Evolutionary conservation across 1,139 yeast species (phyloP).

Genomic region (Hansenula anomala): DNA sequence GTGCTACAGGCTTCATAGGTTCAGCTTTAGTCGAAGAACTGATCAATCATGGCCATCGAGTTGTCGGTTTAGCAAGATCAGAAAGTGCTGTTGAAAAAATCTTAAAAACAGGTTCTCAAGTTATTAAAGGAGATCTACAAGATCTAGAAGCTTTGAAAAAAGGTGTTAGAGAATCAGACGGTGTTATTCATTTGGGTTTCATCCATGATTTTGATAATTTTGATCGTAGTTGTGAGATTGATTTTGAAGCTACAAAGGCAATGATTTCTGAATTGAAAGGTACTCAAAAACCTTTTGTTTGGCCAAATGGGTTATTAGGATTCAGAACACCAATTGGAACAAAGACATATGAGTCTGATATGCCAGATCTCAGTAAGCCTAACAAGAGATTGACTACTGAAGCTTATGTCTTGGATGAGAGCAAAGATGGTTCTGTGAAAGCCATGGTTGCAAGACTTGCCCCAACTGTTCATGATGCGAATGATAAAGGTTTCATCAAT

Average conservation of each 20-base stretch:
- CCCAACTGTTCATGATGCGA: slow-evolving; percentile 29
- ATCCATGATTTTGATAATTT: slow-evolving; percentile 16
- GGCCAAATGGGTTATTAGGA: background rate
- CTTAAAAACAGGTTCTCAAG: slow-evolving; percentile 17
- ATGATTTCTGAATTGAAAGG: background rate
- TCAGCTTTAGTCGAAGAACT: slow-evolving; percentile 14
- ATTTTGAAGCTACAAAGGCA: background rate
- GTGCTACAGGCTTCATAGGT: slow-evolving; percentile 26
- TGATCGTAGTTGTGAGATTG: background rate
- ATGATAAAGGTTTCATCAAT: slow-evolving; percentile 20
- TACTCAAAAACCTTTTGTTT: background rate
- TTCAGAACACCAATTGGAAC: background rate
- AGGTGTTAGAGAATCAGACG: slow-evolving; percentile 28
- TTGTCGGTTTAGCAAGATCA: slow-evolving; percentile 24
- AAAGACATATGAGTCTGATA: background rate
- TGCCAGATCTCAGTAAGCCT: background rate
- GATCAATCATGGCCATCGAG: slow-evolving; percentile 13
- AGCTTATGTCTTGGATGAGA: background rate
- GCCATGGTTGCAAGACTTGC: slow-evolving; percentile 23
- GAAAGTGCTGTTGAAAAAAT: slow-evolving; percentile 20
- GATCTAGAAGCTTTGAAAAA: slow-evolving; percentile 23
- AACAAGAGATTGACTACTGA: background rate
- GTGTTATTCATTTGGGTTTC: slow-evolving; percentile 30
- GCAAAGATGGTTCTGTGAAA: slow-evolving; percentile 19
- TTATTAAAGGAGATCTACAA: slow-evolving; percentile 22